These are phyloP conservation scores for Neofusicoccum umdonicola DNA, from an alignment of 2,329 filamentous ascomycete genomes.

Conservation along the genomic window DNA sequence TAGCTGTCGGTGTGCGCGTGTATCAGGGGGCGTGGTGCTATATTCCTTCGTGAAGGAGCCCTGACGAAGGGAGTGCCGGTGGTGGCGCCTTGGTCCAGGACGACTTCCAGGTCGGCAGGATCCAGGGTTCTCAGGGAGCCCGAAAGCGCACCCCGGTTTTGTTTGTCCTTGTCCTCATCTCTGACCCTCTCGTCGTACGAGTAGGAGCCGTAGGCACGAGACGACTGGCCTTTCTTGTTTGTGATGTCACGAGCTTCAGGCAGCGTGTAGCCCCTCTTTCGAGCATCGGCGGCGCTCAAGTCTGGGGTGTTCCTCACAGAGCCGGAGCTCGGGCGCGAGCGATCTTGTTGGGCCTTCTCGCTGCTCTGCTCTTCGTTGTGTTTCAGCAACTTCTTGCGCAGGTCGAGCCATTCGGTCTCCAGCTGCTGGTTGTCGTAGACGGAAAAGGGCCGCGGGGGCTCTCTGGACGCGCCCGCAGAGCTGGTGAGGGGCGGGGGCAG, in stretches of 20 bases:
- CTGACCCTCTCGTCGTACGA: slow-evolving; percentile 21
- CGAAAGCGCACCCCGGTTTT: slow-evolving; percentile 22
- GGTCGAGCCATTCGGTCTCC: slow-evolving; percentile 71
- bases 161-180: slow-evolving; percentile 24
- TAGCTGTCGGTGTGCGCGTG: slow-evolving; percentile 44
- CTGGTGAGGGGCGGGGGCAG: slow-evolving; percentile 53
- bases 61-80: slow-evolving; percentile 54
- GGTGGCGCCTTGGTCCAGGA: slow-evolving; percentile 29
- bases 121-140: slow-evolving; percentile 33
- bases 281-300: not conserved
- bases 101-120: slow-evolving; percentile 26
- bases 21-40: slow-evolving; percentile 36
- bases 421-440: slow-evolving; percentile 74
- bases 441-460: slow-evolving; percentile 73
- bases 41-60: slow-evolving; percentile 44
- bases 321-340: slow-evolving; percentile 1
- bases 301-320: slow-evolving; percentile 23
- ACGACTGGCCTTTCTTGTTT: slow-evolving; percentile 9
- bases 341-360: slow-evolving; percentile 28
- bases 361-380: slow-evolving; percentile 38
- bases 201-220: slow-evolving; percentile 7
- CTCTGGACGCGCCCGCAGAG: slow-evolving; percentile 48
- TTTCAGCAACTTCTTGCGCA: slow-evolving; percentile 52
- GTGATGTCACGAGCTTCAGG: not conserved
- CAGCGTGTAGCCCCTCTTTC: slow-evolving; percentile 11